A percentile compares a stretch with the other conserved stretches of the same genome.
phyloP scores from a whole-genome alignment of 2,329 filamentous ascomycete genomes.

The Botrytis squamosa region DNA sequence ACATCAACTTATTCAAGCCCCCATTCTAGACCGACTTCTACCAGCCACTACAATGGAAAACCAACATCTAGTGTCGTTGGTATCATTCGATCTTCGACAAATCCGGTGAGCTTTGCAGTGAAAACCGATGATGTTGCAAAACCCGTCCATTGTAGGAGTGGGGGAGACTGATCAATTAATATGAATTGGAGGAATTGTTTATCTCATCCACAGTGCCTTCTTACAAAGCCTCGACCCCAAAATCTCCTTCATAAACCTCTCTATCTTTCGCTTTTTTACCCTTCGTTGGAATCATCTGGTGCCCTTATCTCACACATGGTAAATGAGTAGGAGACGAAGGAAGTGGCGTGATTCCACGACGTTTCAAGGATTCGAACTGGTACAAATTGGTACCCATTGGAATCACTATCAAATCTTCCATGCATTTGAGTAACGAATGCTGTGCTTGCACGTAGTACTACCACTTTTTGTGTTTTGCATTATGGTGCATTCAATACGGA shows the following conservation, averaged over 20 bases:
- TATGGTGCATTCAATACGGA: neutral
- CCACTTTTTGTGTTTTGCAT: neutral
- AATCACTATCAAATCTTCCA: slow-evolving; percentile 6
- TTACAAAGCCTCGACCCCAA: slow-evolving; percentile 2
- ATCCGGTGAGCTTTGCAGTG: neutral
- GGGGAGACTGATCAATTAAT: neutral
- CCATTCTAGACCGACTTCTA: neutral
- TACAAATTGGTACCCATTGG: neutral
- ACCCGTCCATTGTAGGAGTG: neutral
- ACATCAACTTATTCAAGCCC: neutral
- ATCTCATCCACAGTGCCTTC: slow-evolving; percentile 1
- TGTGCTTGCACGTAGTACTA: neutral
- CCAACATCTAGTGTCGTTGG: neutral
- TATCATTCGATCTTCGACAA: neutral
- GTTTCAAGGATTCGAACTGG: slow-evolving; percentile 15
- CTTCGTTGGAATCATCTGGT: neutral
- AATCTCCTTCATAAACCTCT: neutral
- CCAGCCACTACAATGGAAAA: neutral
- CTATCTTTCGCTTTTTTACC: neutral
- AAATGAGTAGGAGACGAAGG: slow-evolving; percentile 20
- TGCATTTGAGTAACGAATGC: neutral
- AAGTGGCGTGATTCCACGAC: slow-evolving; percentile 19
- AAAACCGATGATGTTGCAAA: neutral
- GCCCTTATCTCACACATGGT: slow-evolving; percentile 1
- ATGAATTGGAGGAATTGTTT: neutral